phyloP scores from a whole-genome alignment of 1,284 basidiomycete species.

The Paramarasmius palmivorus region DNA sequence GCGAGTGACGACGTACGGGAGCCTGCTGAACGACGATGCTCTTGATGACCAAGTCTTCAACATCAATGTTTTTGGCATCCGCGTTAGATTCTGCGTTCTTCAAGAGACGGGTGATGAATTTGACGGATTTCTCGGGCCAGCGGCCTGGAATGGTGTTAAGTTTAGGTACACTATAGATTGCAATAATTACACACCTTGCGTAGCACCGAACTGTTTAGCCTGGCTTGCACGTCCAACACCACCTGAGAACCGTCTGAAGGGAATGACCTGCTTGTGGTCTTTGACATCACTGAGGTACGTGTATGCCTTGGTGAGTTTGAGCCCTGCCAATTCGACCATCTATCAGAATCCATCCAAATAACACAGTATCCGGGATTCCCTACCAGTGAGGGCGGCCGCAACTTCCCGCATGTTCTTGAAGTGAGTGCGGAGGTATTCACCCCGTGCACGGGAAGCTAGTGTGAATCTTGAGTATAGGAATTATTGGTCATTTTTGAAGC shows the following conservation, averaged over 20 bases:
- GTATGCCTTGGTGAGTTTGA: slow-evolving; percentile 96
- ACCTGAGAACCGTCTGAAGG: slow-evolving; percentile 96
- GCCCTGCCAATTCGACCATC: slow-evolving; percentile 50
- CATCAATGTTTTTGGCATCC: slow-evolving; percentile 94
- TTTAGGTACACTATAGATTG: slow-evolving; percentile 1
- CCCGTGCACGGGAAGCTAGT: slow-evolving; percentile 87
- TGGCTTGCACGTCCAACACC: slow-evolving; percentile 97
- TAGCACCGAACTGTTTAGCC: slow-evolving; percentile 97
- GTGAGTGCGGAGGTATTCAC: slow-evolving; percentile 98
- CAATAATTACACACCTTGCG: slow-evolving; percentile 72
- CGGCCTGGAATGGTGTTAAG: slow-evolving; percentile 68
- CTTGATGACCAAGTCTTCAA: slow-evolving; percentile 93
- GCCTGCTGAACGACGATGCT: slow-evolving; percentile 99
- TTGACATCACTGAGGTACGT: slow-evolving; percentile 92
- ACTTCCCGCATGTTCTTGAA: slow-evolving; percentile 99
- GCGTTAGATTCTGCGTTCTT: slow-evolving; percentile 99
- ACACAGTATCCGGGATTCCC: slow-evolving; percentile 21
- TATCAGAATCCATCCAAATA: not conserved
- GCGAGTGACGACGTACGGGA: slow-evolving; percentile 60
- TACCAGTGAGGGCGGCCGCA: slow-evolving; percentile 83
- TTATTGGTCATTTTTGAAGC: slow-evolving; percentile 21
- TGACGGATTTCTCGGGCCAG: slow-evolving; percentile 99
- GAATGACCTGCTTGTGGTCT: slow-evolving; percentile 97
- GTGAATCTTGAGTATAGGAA: slow-evolving; percentile 22
- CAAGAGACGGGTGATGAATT: slow-evolving; percentile 91